phyloP scores from a whole-genome alignment of 345 rosid genomes.

The Aegle marmelos region DNA sequence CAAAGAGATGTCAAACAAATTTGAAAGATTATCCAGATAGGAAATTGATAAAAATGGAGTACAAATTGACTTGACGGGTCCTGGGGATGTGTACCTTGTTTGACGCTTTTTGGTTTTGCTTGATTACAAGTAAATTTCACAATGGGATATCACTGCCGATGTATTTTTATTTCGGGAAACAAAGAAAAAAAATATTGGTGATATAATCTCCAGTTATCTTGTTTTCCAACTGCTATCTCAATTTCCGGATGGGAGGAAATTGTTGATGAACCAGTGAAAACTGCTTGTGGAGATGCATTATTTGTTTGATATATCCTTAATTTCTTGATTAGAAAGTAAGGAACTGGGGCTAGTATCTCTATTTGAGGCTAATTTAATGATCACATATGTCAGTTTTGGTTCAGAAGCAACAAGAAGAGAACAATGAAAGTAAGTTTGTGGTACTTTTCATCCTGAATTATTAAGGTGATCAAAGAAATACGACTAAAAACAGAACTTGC shows the following conservation, averaged over 20 bases:
- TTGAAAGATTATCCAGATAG: too few species aligned
- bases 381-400: neutral
- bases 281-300: neutral
- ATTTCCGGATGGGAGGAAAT: neutral
- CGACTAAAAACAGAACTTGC: neutral
- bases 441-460: neutral
- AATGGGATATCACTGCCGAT: neutral
- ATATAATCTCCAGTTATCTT: neutral
- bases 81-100: conserved; percentile 61
- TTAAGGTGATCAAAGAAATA: neutral
- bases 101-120: conserved; percentile 4
- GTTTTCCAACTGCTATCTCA: neutral
- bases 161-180: neutral
- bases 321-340: neutral
- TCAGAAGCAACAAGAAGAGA: neutral
- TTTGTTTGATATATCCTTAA: neutral
- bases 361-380: neutral
- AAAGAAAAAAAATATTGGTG: neutral
- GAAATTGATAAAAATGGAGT: too few species aligned
- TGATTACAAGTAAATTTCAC: neutral
- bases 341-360: neutral
- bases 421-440: neutral
- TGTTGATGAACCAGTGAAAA: neutral
- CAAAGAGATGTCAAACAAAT: conserved; percentile 3
- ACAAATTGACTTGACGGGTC: conserved; percentile 22